Percentiles rank a stretch among this genome's conserved stretches.
Evolutionary conservation across 805 yeast genomes (phyloP).

Genomic region (Ogataea pilisensis): DNA sequence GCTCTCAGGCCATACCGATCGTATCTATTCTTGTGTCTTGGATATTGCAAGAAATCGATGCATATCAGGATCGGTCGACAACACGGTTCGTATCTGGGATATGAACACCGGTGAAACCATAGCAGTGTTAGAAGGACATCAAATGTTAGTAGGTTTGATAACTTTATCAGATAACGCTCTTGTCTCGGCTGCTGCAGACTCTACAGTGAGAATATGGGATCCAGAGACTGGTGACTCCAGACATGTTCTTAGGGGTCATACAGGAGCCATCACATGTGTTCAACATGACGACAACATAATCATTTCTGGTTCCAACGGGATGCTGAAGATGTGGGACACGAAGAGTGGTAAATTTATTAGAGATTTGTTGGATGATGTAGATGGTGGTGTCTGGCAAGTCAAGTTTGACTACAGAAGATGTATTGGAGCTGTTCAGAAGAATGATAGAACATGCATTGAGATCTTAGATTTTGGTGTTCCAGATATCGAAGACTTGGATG

Average conservation of each 20-base stretch:
- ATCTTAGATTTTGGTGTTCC: constrained; percentile 69
- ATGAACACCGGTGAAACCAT: constrained; percentile 67
- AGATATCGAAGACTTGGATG: constrained; percentile 10
- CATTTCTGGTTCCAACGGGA: constrained; percentile 85
- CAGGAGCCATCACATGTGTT: constrained; percentile 87
- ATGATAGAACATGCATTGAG: constrained; percentile 71
- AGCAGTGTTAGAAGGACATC: constrained; percentile 78
- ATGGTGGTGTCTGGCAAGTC: constrained; percentile 94
- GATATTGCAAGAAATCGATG: constrained; percentile 76
- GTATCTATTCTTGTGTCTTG: constrained; percentile 83
- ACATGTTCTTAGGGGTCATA: constrained; percentile 74
- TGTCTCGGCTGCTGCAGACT: constrained; percentile 95
- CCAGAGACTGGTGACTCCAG: constrained; percentile 67
- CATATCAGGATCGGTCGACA: constrained; percentile 88
- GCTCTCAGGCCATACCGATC: constrained; percentile 78
- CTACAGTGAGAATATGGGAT: constrained; percentile 89
- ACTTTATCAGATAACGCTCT: constrained; percentile 71
- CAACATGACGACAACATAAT: constrained; percentile 81
- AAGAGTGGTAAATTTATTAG: constrained; percentile 71
- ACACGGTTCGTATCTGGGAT: constrained; percentile 88
- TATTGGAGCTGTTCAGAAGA: constrained; percentile 81
- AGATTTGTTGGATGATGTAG: constrained; percentile 66
- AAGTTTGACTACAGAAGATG: constrained; percentile 79
- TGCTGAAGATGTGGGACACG: constrained; percentile 85
- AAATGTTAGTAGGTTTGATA: constrained; percentile 82